These are phyloP conservation scores for Boletus rubescentipes DNA, from an alignment of 768 basidiomycete species.

Conservation along the genomic window DNA sequence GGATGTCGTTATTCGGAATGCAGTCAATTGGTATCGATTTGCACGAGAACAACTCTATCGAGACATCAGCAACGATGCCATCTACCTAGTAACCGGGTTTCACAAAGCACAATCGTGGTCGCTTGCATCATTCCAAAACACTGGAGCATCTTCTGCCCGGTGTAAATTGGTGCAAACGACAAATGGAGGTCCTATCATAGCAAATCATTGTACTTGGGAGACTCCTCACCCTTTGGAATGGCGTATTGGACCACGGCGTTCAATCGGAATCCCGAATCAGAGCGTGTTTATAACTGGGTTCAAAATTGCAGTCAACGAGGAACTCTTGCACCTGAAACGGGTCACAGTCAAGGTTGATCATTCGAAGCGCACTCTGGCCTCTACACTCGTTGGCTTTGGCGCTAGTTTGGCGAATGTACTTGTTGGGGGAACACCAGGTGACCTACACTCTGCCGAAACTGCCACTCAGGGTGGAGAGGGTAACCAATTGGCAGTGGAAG, in stretches of 20 bases:
- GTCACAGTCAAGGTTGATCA: background rate
- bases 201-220: background rate
- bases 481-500: too few species aligned
- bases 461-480: too few species aligned
- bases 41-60: conserved; percentile 3
- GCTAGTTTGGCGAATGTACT: background rate
- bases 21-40: conserved; percentile 24
- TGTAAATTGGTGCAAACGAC: background rate
- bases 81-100: conserved; percentile 24
- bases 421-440: too few species aligned
- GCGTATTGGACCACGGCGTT: background rate
- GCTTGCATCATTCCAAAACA: conserved; percentile 11
- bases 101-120: conserved; percentile 18
- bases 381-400: background rate
- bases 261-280: conserved; percentile 1
- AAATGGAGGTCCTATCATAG: background rate
- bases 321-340: background rate
- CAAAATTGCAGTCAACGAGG: conserved; percentile 1
- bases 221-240: background rate
- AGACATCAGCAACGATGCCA: conserved; percentile 12
- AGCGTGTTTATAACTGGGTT: conserved; percentile 14
- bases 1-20: conserved; percentile 19
- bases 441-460: too few species aligned
- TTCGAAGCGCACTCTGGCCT: background rate
- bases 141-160: background rate